These are phyloP conservation scores for Macrotyloma uniflorum DNA, from an alignment of 306 rosid species.

Conservation along the genomic window DNA sequence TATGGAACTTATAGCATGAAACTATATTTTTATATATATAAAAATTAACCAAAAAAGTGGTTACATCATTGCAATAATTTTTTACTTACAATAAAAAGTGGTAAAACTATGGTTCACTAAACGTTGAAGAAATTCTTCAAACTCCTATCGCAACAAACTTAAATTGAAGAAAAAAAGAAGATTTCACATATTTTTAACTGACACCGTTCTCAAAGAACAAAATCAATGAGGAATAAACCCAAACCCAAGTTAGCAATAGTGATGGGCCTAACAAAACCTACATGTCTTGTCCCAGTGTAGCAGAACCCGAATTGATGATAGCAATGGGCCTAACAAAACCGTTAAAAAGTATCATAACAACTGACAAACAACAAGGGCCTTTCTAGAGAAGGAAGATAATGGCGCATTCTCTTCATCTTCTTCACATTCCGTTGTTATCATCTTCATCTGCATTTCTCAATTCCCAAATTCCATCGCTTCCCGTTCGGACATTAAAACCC, in stretches of 20 bases:
- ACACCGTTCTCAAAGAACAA: not conserved
- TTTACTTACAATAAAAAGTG: not conserved
- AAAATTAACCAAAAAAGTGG: not conserved
- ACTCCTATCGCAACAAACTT: not conserved
- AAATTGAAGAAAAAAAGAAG: not conserved
- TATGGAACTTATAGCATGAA: no score
- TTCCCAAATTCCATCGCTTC: slow-evolving; percentile 25
- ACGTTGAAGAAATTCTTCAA: not conserved
- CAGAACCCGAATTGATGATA: not conserved
- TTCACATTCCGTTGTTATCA: slow-evolving; percentile 46
- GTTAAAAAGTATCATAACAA: not conserved
- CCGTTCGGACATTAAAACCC: slow-evolving; percentile 18
- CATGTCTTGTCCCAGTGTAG: no score
- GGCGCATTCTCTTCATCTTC: slow-evolving; percentile 46
- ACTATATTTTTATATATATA: no score
- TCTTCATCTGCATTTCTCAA: slow-evolving; percentile 35
- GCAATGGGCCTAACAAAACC: not conserved
- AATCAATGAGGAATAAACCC: not conserved
- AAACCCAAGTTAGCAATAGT: not conserved
- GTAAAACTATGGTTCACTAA: not conserved
- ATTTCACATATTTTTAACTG: not conserved
- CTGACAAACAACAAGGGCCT: not conserved
- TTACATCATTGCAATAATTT: not conserved
- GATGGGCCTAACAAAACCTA: not conserved
- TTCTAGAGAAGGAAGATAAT: slow-evolving; percentile 33